Evolutionary conservation across 345 rosid species (phyloP).

Genomic region (Raphanus raphanistrum): DNA sequence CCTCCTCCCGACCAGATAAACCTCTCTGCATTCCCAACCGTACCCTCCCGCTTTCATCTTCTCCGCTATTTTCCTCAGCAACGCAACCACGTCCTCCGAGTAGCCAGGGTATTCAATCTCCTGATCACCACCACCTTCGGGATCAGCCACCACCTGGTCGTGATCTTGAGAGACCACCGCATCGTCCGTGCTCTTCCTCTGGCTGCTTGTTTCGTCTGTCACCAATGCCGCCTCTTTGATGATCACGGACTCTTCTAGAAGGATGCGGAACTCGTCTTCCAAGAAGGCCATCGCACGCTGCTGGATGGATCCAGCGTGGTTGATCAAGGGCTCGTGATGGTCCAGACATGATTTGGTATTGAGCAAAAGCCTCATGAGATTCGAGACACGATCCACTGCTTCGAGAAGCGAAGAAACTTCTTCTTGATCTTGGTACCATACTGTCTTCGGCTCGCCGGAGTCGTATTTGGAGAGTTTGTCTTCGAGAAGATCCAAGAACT

Average conservation of each 20-base stretch:
- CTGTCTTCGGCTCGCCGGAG: conserved; percentile 42
- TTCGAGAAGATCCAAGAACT: conserved; percentile 67
- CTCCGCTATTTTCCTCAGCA: conserved; percentile 57
- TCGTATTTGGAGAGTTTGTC: conserved; percentile 48
- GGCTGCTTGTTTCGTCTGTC: conserved; percentile 23
- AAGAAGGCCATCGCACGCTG: conserved; percentile 69
- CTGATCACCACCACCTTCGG: conserved; percentile 25
- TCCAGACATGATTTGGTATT: conserved; percentile 44
- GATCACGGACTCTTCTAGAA: conserved; percentile 44
- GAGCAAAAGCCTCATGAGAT: conserved; percentile 42
- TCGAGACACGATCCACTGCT: conserved; percentile 53
- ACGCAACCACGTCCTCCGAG: conserved; percentile 43
- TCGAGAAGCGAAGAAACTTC: conserved; percentile 50
- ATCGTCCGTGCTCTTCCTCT: conserved; percentile 36
- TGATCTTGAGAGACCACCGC: conserved; percentile 30
- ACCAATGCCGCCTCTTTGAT: conserved; percentile 18
- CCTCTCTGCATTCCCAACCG: conserved; percentile 75
- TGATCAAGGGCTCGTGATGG: conserved; percentile 43
- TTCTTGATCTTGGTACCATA: conserved; percentile 42
- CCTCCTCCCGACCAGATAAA: conserved; percentile 57
- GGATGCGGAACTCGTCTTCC: conserved; percentile 69
- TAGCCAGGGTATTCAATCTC: conserved; percentile 46
- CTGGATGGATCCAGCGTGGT: conserved; percentile 57
- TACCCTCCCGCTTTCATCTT: conserved; percentile 66
- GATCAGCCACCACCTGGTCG: conserved; percentile 8